A percentile compares a stretch with the other conserved stretches of the same genome.
Conservation (phyloP, 768 basidiomycete genomes). For the Polyporus arcularius region DNA sequence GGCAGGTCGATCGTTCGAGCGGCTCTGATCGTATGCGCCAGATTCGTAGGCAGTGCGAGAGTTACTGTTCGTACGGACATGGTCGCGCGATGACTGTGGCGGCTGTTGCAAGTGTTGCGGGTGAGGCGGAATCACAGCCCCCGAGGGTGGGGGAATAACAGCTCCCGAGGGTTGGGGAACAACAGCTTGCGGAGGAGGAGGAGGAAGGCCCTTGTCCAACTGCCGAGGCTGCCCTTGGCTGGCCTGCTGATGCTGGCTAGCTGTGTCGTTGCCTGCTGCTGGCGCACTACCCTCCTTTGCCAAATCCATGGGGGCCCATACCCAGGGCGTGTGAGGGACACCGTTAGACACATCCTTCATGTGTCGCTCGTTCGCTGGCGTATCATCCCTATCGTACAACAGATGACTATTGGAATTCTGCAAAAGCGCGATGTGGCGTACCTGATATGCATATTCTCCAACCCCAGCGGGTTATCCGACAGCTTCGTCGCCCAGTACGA, state of each 20-base stretch:
- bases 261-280: conserved; percentile 13
- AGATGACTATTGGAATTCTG: not conserved
- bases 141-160: no score
- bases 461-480: conserved; percentile 62
- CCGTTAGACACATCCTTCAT: conserved; percentile 29
- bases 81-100: not conserved
- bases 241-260: conserved; percentile 1
- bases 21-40: not conserved
- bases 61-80: not conserved
- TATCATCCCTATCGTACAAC: conserved; percentile 12
- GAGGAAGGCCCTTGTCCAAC: not conserved
- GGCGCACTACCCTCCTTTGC: conserved; percentile 22
- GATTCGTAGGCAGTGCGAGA: not conserved
- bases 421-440: conserved; percentile 35
- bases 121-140: no score
- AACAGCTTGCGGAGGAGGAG: not conserved
- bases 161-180: no score
- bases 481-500: conserved; percentile 65
- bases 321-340: conserved; percentile 64
- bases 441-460: conserved; percentile 67
- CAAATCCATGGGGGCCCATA: conserved; percentile 52
- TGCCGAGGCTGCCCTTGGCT: conserved; percentile 7
- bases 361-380: conserved; percentile 13
- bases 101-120: no score
- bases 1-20: not conserved